phyloP scores from a whole-genome alignment of 768 basidiomycete species.

The Lentinula sp. region DNA sequence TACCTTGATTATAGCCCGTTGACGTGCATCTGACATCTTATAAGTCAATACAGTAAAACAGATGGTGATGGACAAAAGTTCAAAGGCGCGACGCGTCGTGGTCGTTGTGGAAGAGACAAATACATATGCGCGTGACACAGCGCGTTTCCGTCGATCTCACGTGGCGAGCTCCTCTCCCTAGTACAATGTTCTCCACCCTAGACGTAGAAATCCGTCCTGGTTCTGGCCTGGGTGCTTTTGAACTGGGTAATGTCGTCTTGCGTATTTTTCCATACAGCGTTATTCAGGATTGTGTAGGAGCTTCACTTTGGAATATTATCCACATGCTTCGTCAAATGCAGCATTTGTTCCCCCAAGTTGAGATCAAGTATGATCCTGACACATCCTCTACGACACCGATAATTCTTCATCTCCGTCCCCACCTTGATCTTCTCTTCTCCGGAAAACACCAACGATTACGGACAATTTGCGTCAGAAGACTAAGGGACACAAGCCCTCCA shows the following conservation, averaged over 20 bases:
- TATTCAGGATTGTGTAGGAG: conserved; percentile 34
- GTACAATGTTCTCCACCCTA: conserved; percentile 56
- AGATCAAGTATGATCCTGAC: conserved; percentile 78
- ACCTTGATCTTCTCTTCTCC: conserved; percentile 83
- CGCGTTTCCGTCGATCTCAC: background rate
- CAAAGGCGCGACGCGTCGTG: conserved; percentile 6
- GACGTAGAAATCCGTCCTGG: conserved; percentile 77
- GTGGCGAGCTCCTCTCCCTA: background rate
- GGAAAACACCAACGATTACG: conserved; percentile 73
- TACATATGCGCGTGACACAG: background rate
- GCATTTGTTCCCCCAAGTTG: conserved; percentile 72
- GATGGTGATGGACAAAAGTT: conserved; percentile 2
- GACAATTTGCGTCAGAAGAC: conserved; percentile 66
- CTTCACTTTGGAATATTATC: conserved; percentile 74
- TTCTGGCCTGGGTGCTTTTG: conserved; percentile 69
- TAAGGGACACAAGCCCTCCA: conserved; percentile 62
- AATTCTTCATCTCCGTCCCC: conserved; percentile 72
- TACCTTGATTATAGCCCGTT: conserved; percentile 45
- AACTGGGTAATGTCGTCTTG: conserved; percentile 44
- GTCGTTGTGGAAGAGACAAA: background rate
- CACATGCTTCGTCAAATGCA: conserved; percentile 61
- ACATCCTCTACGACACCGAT: conserved; percentile 65
- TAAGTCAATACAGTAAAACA: conserved; percentile 1
- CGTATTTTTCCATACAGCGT: conserved; percentile 2
- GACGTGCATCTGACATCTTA: conserved; percentile 39